These are phyloP conservation scores for Chara braunii DNA, from an alignment of 139 green algal species.

Conservation along the genomic window DNA sequence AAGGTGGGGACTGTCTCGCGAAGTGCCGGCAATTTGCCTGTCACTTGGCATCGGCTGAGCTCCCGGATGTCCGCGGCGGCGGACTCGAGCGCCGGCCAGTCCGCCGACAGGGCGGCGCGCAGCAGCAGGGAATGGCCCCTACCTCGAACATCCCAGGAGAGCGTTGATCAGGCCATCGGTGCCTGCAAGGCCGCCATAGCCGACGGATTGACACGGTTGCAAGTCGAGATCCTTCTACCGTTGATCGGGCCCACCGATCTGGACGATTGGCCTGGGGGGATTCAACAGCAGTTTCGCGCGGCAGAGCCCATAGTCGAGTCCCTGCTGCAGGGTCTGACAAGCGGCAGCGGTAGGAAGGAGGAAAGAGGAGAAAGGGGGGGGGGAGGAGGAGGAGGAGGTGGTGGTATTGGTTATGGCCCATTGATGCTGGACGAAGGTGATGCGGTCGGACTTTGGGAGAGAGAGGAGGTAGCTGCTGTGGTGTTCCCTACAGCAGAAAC, in stretches of 20 bases:
- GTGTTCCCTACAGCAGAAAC: constrained; percentile 69
- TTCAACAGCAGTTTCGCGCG: neutral
- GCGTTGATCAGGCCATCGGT: constrained; percentile 54
- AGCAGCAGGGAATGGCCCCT: constrained; percentile 1
- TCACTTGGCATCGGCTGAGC: no score
- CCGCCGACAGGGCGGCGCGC: no score
- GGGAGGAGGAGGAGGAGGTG: neutral
- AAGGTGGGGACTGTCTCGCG: no score
- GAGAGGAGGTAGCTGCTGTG: constrained; percentile 53
- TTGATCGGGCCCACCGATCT: constrained; percentile 83
- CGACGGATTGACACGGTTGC: constrained; percentile 56
- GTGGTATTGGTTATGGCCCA: no score
- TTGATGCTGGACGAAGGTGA: constrained; percentile 62
- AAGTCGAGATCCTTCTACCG: constrained; percentile 72
- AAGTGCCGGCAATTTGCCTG: no score
- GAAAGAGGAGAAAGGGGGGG: neutral
- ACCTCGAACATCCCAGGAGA: constrained; percentile 37
- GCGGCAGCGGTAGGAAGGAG: neutral
- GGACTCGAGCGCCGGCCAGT: no score
- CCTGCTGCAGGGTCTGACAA: neutral
- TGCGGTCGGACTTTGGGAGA: constrained; percentile 63
- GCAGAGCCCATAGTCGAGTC: neutral
- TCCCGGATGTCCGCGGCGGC: no score
- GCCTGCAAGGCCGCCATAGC: constrained; percentile 54
- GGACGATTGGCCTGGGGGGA: constrained; percentile 66